A percentile compares a stretch with the other conserved stretches of the same genome.
phyloP scores from a whole-genome alignment of 106 monocot species.

The Dioscorea alata region DNA sequence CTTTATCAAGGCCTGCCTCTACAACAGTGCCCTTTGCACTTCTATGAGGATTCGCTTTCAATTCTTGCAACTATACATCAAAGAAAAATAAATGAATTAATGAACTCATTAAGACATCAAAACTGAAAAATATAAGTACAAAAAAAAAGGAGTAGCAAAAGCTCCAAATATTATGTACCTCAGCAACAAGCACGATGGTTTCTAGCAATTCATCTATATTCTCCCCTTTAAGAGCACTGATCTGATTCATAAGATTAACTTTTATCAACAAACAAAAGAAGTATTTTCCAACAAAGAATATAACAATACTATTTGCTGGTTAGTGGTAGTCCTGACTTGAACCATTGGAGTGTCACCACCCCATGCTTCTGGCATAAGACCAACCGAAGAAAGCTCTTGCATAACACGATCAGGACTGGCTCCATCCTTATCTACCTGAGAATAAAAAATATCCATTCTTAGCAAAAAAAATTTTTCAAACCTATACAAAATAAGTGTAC shows the following conservation, averaged over 20 bases:
- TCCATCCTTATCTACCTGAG: conserved; percentile 93
- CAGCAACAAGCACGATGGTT: conserved; percentile 93
- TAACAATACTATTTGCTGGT: not conserved
- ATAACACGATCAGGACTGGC: conserved; percentile 85
- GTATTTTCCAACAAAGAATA: not conserved
- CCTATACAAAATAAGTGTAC: not conserved
- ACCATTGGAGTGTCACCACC: conserved; percentile 95
- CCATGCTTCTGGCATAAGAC: conserved; percentile 93
- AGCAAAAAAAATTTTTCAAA: not conserved
- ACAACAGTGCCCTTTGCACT: conserved; percentile 91
- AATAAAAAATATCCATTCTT: not conserved
- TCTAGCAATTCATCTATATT: conserved; percentile 92
- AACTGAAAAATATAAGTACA: not conserved
- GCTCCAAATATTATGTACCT: conserved; percentile 33
- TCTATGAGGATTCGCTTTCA: conserved; percentile 95
- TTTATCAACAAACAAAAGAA: conserved; percentile 11
- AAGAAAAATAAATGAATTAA: not conserved
- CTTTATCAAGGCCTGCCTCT: conserved; percentile 90
- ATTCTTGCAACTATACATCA: conserved; percentile 77
- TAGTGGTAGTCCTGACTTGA: conserved; percentile 40
- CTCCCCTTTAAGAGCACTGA: conserved; percentile 90
- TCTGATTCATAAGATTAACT: conserved; percentile 35
- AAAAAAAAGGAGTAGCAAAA: not conserved
- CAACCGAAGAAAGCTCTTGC: conserved; percentile 94
- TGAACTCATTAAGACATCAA: not conserved